Conservation (phyloP, 2,329 filamentous ascomycete species). For the Penicillium sp. region DNA sequence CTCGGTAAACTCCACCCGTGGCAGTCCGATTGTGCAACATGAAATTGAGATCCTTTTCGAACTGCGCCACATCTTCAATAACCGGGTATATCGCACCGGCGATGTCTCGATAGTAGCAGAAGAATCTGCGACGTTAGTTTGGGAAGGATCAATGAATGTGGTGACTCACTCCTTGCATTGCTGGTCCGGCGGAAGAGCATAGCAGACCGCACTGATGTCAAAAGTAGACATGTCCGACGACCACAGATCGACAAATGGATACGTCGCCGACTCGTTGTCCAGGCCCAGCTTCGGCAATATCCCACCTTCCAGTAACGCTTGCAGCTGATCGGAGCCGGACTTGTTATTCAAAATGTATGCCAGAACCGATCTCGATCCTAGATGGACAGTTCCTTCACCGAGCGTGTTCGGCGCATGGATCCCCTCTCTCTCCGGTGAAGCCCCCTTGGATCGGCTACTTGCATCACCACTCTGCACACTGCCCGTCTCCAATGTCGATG, state of each 20-base stretch:
- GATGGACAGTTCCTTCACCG: constrained; percentile 64
- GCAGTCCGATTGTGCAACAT: constrained; percentile 59
- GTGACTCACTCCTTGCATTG: constrained; percentile 58
- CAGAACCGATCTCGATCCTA: constrained; percentile 66
- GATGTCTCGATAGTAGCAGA: constrained; percentile 62
- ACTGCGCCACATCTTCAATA: constrained; percentile 59
- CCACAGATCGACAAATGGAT: constrained; percentile 69
- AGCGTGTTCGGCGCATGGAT: constrained; percentile 65
- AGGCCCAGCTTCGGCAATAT: constrained; percentile 67
- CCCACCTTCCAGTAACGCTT: constrained; percentile 64
- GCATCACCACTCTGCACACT: constrained; percentile 39
- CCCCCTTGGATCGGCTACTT: constrained; percentile 37
- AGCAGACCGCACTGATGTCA: constrained; percentile 62
- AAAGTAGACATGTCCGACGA: constrained; percentile 64
- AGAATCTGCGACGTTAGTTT: constrained; percentile 49
- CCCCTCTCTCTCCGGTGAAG: constrained; percentile 55
- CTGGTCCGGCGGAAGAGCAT: constrained; percentile 62
- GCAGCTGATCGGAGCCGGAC: constrained; percentile 53
- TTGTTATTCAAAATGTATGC: constrained; percentile 64
- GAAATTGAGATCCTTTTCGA: constrained; percentile 59
- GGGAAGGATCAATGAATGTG: not conserved
- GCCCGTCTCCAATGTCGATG: constrained; percentile 32
- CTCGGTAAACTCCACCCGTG: constrained; percentile 47
- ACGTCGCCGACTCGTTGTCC: constrained; percentile 68
- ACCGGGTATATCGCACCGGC: constrained; percentile 66